Base-by-base conservation (phyloP, 257 asterid genomes). In the Coffea eugenioides region DNA sequence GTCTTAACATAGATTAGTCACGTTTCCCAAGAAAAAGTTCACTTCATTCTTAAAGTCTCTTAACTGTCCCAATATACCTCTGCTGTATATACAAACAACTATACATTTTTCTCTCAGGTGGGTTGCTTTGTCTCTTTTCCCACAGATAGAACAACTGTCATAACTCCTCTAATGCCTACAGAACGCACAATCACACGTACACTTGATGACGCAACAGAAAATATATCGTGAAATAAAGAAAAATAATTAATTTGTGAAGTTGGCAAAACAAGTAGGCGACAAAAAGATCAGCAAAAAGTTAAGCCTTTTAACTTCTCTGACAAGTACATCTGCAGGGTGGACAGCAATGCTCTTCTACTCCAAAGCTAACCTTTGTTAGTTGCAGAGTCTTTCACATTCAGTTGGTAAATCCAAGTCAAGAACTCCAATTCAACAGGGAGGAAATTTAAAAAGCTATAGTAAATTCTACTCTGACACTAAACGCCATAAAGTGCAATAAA, bases 341-440 rank as follows among this genome's bases (percentile, higher is more conserved):
- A 31, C 13, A 31, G 20, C n/a, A 15, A 69, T 27, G 43, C 51
- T 76, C 12, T 45, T 76, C 61, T 61, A 13, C 71, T 43, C 14
- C 71, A 61, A 14, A 57, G 13, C 14, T 59, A 75, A 36, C 49
- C 59, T 21, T 39, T 59, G 51, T 10, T 25, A 27, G 15, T 21
- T 34, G 52, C 54, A 51, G 34, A 71, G n/a, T 46, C 75, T n/a
- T 66, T 64, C 18, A 5, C 23, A 46, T 36, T 61, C 16, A n/a
- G 52, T 25, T 4, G n/a, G 64, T 25, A 77, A n/a, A 61, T 4
- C 78, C 79, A 75, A 39, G 41, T 56, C 51, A 23, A 39, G 25
- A 27, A 23, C 20, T 79, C 71, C 52, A 43, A 59, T 34, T 16
- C 51, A 72, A 71, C 76, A 45, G 71, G 77, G 77, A 41, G 25